phyloP scores from a whole-genome alignment of 305 asterid species.

The Fraxinus angustifolia region DNA sequence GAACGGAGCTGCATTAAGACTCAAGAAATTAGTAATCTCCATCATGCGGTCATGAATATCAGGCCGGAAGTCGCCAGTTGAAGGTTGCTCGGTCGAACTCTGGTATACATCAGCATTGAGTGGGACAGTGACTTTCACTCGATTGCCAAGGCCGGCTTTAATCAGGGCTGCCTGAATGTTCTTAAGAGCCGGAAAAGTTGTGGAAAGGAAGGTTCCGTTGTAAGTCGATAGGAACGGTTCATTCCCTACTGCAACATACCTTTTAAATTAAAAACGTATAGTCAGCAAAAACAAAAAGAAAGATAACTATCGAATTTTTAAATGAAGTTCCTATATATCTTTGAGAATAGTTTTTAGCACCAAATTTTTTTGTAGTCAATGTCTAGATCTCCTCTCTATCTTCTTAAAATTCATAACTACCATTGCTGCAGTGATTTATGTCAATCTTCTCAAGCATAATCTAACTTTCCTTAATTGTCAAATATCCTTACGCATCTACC shows the following conservation, averaged over 20 bases:
- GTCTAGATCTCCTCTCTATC: not conserved
- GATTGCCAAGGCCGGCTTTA: slow-evolving; percentile 76
- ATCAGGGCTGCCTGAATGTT: slow-evolving; percentile 90
- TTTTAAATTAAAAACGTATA: slow-evolving; percentile 20
- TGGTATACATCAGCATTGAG: slow-evolving; percentile 83
- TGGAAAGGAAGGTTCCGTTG: slow-evolving; percentile 60
- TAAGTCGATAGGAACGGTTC: slow-evolving; percentile 70
- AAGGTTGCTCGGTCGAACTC: slow-evolving; percentile 58
- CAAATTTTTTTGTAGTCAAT: not conserved
- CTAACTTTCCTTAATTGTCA: not conserved
- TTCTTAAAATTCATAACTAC: not conserved
- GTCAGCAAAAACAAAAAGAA: slow-evolving; percentile 9
- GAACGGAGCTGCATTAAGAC: slow-evolving; percentile 63
- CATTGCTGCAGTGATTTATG: not conserved
- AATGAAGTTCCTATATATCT: not conserved
- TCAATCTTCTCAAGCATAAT: not conserved
- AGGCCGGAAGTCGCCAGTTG: slow-evolving; percentile 70
- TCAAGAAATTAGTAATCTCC: slow-evolving; percentile 63
- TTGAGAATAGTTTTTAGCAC: not conserved
- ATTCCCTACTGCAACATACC: slow-evolving; percentile 97
- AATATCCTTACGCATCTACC: not conserved
- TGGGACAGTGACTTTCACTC: slow-evolving; percentile 71
- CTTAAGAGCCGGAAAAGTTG: slow-evolving; percentile 71
- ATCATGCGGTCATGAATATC: slow-evolving; percentile 60
- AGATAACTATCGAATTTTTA: not conserved